phyloP scores from a whole-genome alignment of 768 basidiomycete species.

The Collybia nuda region DNA sequence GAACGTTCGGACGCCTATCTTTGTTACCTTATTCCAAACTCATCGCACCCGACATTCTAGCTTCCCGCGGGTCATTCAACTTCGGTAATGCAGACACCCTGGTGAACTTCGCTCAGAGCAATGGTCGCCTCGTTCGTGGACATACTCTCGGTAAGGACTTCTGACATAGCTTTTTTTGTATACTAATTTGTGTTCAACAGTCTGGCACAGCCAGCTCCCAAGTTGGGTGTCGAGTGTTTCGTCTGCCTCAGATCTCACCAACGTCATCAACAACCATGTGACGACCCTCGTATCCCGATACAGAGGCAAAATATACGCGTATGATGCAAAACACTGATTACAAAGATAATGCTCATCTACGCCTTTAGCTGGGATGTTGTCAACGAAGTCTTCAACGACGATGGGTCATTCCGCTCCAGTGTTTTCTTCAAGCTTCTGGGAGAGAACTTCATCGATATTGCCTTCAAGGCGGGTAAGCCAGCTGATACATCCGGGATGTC shows the following conservation, averaged over 20 bases:
- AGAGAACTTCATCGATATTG: not conserved
- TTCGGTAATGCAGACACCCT: constrained; percentile 26
- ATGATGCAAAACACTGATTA: not conserved
- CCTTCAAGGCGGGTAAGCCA: too few relatives aligned
- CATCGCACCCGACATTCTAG: constrained; percentile 1
- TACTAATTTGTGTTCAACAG: constrained; percentile 18
- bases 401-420: constrained; percentile 27
- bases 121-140: constrained; percentile 26
- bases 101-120: constrained; percentile 24
- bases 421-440: constrained; percentile 33
- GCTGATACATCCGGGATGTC: too few relatives aligned
- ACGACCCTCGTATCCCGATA: constrained; percentile 27
- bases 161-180: not conserved
- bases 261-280: constrained; percentile 34
- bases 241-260: constrained; percentile 6
- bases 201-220: constrained; percentile 19
- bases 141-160: constrained; percentile 22
- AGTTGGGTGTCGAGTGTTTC: constrained; percentile 18
- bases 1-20: not conserved
- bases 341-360: not conserved
- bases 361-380: not conserved
- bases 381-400: constrained; percentile 34
- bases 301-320: constrained; percentile 21
- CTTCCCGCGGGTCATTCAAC: constrained; percentile 22
- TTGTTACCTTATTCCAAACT: not conserved